phyloP scores from a whole-genome alignment of 805 yeast genomes.

The Hanseniaspora pseudoguilliermondii region DNA sequence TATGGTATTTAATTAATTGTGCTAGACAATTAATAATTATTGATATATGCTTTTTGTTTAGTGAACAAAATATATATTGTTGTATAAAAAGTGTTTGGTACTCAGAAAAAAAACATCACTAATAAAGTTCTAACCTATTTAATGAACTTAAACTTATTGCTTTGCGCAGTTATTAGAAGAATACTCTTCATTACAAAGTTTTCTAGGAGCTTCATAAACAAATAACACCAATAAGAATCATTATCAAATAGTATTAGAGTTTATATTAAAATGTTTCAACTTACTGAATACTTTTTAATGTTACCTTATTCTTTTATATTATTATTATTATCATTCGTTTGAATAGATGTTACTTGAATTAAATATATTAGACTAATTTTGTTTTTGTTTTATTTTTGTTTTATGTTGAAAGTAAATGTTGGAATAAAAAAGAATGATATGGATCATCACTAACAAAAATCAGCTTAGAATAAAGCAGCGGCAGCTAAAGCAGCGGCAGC shows the following conservation, averaged over 20 bases:
- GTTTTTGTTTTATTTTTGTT: not conserved
- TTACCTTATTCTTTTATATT: not conserved
- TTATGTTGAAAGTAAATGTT: no score
- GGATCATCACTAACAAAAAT: slow-evolving; percentile 1
- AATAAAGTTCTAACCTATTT: no score
- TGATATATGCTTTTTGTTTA: not conserved
- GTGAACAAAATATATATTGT: not conserved
- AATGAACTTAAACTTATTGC: no score
- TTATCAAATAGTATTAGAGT: no score
- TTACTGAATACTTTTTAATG: not conserved
- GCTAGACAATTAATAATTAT: not conserved
- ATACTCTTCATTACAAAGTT: no score
- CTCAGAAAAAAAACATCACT: no score
- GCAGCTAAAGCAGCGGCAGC: slow-evolving; percentile 84
- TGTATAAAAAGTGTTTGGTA: not conserved
- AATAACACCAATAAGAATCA: no score
- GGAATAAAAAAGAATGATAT: not conserved
- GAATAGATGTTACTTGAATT: not conserved
- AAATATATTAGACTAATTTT: not conserved
- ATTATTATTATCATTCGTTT: not conserved
- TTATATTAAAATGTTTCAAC: no score
- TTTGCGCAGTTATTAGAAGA: no score
- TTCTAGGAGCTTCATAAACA: no score
- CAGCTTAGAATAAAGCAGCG: slow-evolving; percentile 38
- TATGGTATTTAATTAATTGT: not conserved